Conservation (phyloP, 495 filamentous ascomycete genomes). For the Pyrenopolyporus hunteri region DNA sequence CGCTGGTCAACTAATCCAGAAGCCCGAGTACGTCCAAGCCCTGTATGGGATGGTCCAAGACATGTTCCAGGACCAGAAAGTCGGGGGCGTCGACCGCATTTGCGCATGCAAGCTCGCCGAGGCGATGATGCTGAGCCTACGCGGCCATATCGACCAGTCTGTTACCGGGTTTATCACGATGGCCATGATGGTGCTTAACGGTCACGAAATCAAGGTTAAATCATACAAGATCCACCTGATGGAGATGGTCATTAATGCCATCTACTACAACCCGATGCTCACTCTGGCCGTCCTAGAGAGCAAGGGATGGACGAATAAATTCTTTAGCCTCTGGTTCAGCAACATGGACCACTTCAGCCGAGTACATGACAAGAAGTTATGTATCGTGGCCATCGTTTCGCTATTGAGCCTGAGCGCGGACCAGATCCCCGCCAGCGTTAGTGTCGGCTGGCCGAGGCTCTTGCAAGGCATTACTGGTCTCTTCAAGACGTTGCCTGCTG, state of each 20-base stretch:
- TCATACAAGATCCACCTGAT: slow-evolving; percentile 93
- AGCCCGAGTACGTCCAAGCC: slow-evolving; percentile 83
- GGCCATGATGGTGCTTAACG: slow-evolving; percentile 80
- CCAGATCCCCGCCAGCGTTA: slow-evolving; percentile 84
- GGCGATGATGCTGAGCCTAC: slow-evolving; percentile 93
- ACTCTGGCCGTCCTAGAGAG: slow-evolving; percentile 82
- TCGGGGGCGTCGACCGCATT: slow-evolving; percentile 93
- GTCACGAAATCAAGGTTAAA: slow-evolving; percentile 76
- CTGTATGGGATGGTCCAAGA: slow-evolving; percentile 82
- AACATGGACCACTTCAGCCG: slow-evolving; percentile 92
- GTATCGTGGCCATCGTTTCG: slow-evolving; percentile 88
- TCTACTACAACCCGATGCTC: slow-evolving; percentile 92
- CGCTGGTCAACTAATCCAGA: slow-evolving; percentile 75
- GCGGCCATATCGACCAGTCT: slow-evolving; percentile 85
- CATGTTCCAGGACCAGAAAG: slow-evolving; percentile 76
- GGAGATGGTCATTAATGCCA: slow-evolving; percentile 98
- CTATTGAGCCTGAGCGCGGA: slow-evolving; percentile 76
- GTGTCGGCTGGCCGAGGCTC: slow-evolving; percentile 95
- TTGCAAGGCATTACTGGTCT: slow-evolving; percentile 85
- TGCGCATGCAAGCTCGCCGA: slow-evolving; percentile 99
- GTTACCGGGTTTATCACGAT: slow-evolving; percentile 86
- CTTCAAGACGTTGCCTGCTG: slow-evolving; percentile 88
- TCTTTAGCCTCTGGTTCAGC: slow-evolving; percentile 97
- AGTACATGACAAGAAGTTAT: slow-evolving; percentile 98
- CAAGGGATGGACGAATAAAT: slow-evolving; percentile 99